Evolutionary conservation across 177 flowering plant genomes (phyloP).

Genomic region (Vitis hybrid): DNA sequence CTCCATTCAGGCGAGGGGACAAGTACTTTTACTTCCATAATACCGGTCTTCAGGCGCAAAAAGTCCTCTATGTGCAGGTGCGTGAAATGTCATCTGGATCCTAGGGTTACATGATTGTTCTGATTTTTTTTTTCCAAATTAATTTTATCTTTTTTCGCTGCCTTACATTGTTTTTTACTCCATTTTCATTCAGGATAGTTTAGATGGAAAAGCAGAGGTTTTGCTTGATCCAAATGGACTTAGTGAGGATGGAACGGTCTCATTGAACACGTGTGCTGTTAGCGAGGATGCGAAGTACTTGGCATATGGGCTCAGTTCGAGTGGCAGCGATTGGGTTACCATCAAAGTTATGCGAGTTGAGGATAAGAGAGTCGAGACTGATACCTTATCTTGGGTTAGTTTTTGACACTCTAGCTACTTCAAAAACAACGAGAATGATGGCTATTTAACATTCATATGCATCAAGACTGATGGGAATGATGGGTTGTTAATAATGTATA

Average conservation of each 20-base stretch:
- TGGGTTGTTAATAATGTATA: background rate
- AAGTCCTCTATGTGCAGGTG: conserved; percentile 88
- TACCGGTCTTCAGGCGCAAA: conserved; percentile 91
- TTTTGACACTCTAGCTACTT: background rate
- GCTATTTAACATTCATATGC: background rate
- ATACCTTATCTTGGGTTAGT: conserved; percentile 82
- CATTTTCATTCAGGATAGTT: conserved; percentile 52
- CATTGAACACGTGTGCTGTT: conserved; percentile 47
- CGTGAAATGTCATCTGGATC: background rate
- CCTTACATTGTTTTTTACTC: background rate
- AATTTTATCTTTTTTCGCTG: background rate
- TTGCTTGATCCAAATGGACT: conserved; percentile 90
- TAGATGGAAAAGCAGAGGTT: conserved; percentile 77
- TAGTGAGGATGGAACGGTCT: conserved; percentile 92
- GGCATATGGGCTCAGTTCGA: conserved; percentile 86
- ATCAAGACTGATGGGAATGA: background rate
- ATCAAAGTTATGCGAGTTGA: conserved; percentile 79
- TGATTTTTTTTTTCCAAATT: background rate
- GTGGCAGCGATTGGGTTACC: conserved; percentile 98
- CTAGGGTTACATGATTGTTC: background rate
- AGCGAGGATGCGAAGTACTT: conserved; percentile 92
- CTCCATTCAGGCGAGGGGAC: conserved; percentile 63
- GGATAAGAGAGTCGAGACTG: conserved; percentile 64
- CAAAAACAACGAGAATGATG: too few species aligned
- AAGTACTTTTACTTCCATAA: conserved; percentile 92